These are phyloP conservation scores for Pseudogymnoascus sp. DNA, from an alignment of 2,329 filamentous ascomycete species.

Conservation along the genomic window DNA sequence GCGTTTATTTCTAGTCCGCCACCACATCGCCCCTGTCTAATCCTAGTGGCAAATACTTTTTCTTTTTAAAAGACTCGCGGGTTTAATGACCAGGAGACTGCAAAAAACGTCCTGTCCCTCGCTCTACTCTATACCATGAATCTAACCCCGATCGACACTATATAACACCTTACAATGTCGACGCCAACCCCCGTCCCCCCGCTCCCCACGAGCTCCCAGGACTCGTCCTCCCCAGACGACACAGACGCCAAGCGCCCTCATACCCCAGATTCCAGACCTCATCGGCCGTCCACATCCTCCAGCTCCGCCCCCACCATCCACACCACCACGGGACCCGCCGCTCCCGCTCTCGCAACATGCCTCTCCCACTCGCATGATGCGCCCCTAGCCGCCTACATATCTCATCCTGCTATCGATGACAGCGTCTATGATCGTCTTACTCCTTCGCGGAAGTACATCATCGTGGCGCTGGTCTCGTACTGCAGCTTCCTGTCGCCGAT, in stretches of 20 bases:
- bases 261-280: background rate
- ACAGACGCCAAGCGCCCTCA: background rate
- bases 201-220: background rate
- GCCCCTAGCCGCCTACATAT: conserved; percentile 22
- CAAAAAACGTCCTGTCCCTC: background rate
- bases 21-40: background rate
- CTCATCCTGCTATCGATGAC: conserved; percentile 33
- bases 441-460: conserved; percentile 51
- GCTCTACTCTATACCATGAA: background rate
- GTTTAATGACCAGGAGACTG: conserved; percentile 3
- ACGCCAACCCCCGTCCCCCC: background rate
- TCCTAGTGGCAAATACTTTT: background rate
- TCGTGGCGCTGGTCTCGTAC: conserved; percentile 62
- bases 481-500: conserved; percentile 71
- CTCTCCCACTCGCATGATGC: background rate
- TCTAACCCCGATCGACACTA: background rate
- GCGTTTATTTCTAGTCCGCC: background rate
- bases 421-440: conserved; percentile 59
- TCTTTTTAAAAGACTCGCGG: background rate
- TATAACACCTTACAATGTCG: background rate
- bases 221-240: background rate
- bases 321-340: background rate
- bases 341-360: background rate
- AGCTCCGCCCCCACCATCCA: background rate
- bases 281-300: background rate